Conservation (phyloP, 257 asterid genomes). For the Handroanthus guayacan region DNA sequence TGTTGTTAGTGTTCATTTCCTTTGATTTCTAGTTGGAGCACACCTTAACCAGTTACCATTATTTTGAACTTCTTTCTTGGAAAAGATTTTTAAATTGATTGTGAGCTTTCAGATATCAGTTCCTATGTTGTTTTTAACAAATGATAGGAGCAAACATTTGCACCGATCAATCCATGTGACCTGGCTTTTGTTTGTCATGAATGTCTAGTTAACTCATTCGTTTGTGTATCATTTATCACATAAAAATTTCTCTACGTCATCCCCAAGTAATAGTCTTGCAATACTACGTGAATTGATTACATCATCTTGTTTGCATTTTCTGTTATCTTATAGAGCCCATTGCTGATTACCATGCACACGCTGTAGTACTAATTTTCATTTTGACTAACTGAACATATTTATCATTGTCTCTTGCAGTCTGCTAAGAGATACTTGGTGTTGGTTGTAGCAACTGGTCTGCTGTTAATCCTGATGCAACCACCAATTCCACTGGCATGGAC, state of each 20-base stretch:
- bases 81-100: constrained; percentile 7
- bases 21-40: constrained; percentile 31
- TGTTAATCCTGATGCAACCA: constrained; percentile 92
- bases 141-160: constrained; percentile 26
- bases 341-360: not conserved
- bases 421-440: constrained; percentile 91
- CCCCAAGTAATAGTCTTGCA: constrained; percentile 1
- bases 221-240: not conserved
- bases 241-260: constrained; percentile 3
- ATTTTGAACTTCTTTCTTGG: constrained; percentile 8
- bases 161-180: constrained; percentile 25
- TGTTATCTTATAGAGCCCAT: not conserved
- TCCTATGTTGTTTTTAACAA: constrained; percentile 15
- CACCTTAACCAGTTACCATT: constrained; percentile 14
- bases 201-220: constrained; percentile 5
- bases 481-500: constrained; percentile 89
- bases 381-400: constrained; percentile 23
- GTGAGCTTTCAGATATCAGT: constrained; percentile 14
- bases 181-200: constrained; percentile 10
- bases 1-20: constrained; percentile 15
- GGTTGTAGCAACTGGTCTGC: constrained; percentile 83
- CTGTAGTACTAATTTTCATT: constrained; percentile 11
- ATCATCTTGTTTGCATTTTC: not conserved
- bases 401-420: constrained; percentile 57
- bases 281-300: not conserved